Conservation (phyloP, 2,329 filamentous ascomycete species). For the Hymenoscyphus linearis region DNA sequence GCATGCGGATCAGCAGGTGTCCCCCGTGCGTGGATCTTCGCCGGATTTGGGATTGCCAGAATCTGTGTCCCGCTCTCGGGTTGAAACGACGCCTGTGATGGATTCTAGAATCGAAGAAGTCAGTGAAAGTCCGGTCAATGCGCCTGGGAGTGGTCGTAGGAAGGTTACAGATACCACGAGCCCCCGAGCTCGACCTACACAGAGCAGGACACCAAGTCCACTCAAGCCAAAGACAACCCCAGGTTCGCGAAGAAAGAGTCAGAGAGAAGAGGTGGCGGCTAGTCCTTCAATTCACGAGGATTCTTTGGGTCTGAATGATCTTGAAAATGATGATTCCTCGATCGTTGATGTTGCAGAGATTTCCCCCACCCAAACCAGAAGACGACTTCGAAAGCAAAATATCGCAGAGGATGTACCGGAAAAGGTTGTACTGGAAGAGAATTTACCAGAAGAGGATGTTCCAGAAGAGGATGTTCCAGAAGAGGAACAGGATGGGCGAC, state of each 20-base stretch:
- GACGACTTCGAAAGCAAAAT: not conserved
- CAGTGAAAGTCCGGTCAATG: conserved; percentile 48
- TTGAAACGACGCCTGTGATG: conserved; percentile 13
- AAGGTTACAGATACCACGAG: conserved; percentile 1
- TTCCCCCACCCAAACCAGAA: not conserved
- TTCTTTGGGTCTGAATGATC: not conserved
- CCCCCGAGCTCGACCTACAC: conserved; percentile 16
- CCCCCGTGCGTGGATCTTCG: not conserved
- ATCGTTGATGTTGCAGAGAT: not conserved
- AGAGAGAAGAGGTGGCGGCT: conserved; percentile 13
- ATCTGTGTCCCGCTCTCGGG: not conserved
- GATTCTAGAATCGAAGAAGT: conserved; percentile 37
- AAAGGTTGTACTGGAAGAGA: too few species aligned
- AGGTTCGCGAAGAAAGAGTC: conserved; percentile 22
- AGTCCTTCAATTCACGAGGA: not conserved
- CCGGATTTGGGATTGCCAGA: not conserved
- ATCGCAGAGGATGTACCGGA: too few species aligned
- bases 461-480: not conserved
- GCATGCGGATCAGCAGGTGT: not conserved
- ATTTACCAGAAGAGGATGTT: too few species aligned
- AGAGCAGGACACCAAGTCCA: conserved; percentile 7
- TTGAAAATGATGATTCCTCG: not conserved
- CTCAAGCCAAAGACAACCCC: conserved; percentile 13
- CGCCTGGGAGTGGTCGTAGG: conserved; percentile 47
- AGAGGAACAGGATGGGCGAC: not conserved